Base-by-base conservation (phyloP, 2,329 filamentous ascomycete genomes). In the Xylariaceae sp. region DNA sequence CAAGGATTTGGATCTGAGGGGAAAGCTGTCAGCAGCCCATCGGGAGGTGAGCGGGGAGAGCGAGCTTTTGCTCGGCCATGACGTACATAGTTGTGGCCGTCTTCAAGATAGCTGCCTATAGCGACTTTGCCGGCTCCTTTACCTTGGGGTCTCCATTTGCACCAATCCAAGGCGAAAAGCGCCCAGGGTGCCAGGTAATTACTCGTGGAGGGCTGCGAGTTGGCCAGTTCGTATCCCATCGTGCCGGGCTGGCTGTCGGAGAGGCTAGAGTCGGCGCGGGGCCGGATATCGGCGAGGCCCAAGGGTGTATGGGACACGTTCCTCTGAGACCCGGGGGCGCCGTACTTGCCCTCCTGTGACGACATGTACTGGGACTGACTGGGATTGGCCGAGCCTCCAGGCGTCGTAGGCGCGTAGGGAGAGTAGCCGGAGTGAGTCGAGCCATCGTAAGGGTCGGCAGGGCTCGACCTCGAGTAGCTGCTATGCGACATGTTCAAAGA, bases 91-190 rank as follows among this genome's bases (percentile, higher is more conserved):
- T 98, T 98, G 67, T 98, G 92, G 5, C 89, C 90, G 64, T 98
- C 92, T 66, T 98, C 92, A 36, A 97, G 69, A 61, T 97, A 97
- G 68, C 92, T 98, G 43, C 90, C 92, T 27, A 98, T 74, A 9
- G 92, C 92, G 53, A 98, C 76, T 65, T 97, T 97, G 27, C 92
- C 92, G 3, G 87, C 88, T 46, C 86, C 82, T 50, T 81, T 81
- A 54, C 66, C 81, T 55, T 88, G 79, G 2, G 90, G 81, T 12
- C 85, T 80, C 90, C 92, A 98, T 65, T 98, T 98, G 70, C 92
- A 98, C 92, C 92, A 98, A 67, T 98, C 92, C 55, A 94, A 90
- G 9, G 92, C 90, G 62, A 97, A 98, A 39, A 94, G 82, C 11
- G 88, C 84, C 88, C 92, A 98, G 0, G 90, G 89, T 4, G 90